Evolutionary conservation across 1,139 yeast species (phyloP).

Genomic region (Scheffersomyces insectosa): DNA sequence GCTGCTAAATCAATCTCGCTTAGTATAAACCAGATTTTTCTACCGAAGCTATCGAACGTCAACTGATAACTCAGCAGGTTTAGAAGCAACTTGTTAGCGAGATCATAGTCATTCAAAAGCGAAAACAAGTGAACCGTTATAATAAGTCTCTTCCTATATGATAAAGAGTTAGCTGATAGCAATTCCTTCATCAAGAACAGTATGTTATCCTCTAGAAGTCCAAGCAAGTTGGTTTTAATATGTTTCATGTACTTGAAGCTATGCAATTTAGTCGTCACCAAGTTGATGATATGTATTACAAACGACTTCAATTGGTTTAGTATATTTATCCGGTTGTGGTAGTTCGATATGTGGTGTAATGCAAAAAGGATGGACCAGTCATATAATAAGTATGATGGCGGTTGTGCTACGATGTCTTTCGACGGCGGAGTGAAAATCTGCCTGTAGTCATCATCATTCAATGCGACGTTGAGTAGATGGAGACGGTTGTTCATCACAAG

Average conservation of each 20-base stretch:
- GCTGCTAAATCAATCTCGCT: slow-evolving; percentile 1
- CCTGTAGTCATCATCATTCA: slow-evolving; percentile 12
- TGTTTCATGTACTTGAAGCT: slow-evolving; percentile 24
- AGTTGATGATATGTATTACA: slow-evolving; percentile 31
- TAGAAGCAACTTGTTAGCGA: slow-evolving; percentile 31
- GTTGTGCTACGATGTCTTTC: not conserved
- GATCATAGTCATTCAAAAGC: slow-evolving; percentile 38
- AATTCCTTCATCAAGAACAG: slow-evolving; percentile 3
- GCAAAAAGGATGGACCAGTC: slow-evolving; percentile 36
- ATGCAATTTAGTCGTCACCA: slow-evolving; percentile 31
- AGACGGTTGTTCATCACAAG: slow-evolving; percentile 30
- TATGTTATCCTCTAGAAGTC: slow-evolving; percentile 6
- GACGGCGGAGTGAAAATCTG: slow-evolving; percentile 5
- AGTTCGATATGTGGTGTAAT: slow-evolving; percentile 23
- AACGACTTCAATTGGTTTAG: slow-evolving; percentile 30
- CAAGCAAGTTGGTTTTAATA: slow-evolving; percentile 17
- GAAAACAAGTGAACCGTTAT: slow-evolving; percentile 32
- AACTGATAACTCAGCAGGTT: slow-evolving; percentile 22
- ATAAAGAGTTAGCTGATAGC: not conserved
- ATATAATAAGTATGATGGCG: slow-evolving; percentile 18
- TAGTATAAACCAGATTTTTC: slow-evolving; percentile 38
- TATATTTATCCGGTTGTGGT: slow-evolving; percentile 12
- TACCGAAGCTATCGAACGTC: slow-evolving; percentile 32
- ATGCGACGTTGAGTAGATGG: slow-evolving; percentile 23
- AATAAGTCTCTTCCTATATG: slow-evolving; percentile 2